These are phyloP conservation scores for Cyclostephanos invisitatus DNA, from an alignment of 108 stramenopile genomes.

Conservation along the genomic window DNA sequence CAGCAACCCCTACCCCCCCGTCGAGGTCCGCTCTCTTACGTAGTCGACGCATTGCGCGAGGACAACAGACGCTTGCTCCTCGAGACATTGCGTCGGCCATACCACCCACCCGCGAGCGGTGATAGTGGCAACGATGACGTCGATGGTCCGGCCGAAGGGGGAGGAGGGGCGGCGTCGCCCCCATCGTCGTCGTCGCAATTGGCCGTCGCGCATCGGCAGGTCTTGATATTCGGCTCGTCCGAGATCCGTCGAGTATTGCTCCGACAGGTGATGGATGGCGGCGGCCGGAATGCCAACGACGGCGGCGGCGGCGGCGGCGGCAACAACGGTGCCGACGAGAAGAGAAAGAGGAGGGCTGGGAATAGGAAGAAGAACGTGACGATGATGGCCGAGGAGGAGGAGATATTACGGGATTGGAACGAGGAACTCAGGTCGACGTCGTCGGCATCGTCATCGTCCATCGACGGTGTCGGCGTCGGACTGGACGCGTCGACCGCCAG, in stretches of 20 bases:
- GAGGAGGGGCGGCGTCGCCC: constrained; percentile 1
- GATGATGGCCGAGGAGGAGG: constrained; percentile 33
- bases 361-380: constrained; percentile 40
- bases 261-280: constrained; percentile 20
- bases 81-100: constrained; percentile 19
- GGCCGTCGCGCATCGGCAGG: constrained; percentile 6
- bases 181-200: neutral
- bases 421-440: constrained; percentile 21
- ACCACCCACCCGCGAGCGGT: constrained; percentile 8
- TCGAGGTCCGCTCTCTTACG: constrained; percentile 32
- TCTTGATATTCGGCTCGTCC: constrained; percentile 15
- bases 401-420: constrained; percentile 32
- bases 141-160: neutral
- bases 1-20: neutral
- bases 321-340: neutral
- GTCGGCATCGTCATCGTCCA: neutral
- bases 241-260: constrained; percentile 23
- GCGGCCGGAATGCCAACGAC: neutral
- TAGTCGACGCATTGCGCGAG: constrained; percentile 29
- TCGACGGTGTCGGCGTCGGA: neutral
- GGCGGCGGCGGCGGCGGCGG: neutral
- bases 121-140: neutral
- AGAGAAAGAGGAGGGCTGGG: constrained; percentile 13
- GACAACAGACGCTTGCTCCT: constrained; percentile 38
- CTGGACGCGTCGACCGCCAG: neutral